Base-by-base conservation (phyloP, 2,329 filamentous ascomycete genomes). In the Aspergillus chevalieri region DNA sequence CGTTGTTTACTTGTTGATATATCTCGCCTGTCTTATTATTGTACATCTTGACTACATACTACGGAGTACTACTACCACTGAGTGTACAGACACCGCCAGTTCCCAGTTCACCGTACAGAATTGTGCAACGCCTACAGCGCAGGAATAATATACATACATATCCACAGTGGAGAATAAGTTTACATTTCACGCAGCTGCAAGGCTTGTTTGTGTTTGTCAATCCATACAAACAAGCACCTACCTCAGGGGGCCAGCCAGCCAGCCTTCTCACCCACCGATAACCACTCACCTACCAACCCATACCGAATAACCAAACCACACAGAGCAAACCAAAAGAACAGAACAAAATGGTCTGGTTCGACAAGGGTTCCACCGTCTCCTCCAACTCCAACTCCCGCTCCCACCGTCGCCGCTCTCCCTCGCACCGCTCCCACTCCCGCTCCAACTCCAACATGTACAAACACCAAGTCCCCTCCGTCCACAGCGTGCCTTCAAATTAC, bases 261-360 rank as follows among this genome's bases (percentile, higher is more conserved):
- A 39, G 15, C 19, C 36, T 39, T 39, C 9, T 39, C 36, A 6
- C 4, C n/a, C n/a, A 19, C 36, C 6, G 36, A n/a, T 38, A 19
- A 8, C 14, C n/a, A n/a, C n/a, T n/a, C n/a, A n/a, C n/a, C n/a
- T n/a, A n/a, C n/a, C 39, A 38, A 43, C 30, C 34, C 6, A 8
- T 38, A 17, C 34, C 10, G n/a, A 38, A 19, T n/a, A 38, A n/a
- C 7, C 9, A 15, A 38, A 15, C 6, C 38, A 17, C 4, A 38
- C 34, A 17, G 4, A 38, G 7, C 38, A 12, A 44, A 45, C 10
- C 15, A 19, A 47, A 24, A 44, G 19, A 45, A 28, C 44, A 30
- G 21, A 21, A 10, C 49, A 61, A 50, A 42, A 76, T 76, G 73
- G 73, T 69, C 52, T 76, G 72, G 73, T 74, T 76, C 52, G 70